Conservation (phyloP, 2,329 filamentous ascomycete genomes). For the Pseudogymnoascus sp. region DNA sequence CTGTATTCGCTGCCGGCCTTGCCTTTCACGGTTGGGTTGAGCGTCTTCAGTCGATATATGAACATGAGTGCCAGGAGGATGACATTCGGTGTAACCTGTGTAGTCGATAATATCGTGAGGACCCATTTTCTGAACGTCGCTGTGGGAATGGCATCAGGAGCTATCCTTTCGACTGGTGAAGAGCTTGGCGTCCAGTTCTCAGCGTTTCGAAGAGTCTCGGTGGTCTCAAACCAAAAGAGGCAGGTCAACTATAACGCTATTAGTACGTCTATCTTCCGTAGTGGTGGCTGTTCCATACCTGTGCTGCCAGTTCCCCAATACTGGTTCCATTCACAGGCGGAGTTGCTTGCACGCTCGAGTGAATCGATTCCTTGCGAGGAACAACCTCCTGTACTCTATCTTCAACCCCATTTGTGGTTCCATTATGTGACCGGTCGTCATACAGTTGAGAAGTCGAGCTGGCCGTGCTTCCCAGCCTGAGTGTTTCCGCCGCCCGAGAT, state of each 20-base stretch:
- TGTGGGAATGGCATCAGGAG: slow-evolving; percentile 64
- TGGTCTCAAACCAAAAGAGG: slow-evolving; percentile 94
- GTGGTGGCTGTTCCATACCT: slow-evolving; percentile 43
- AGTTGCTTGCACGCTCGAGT: slow-evolving; percentile 54
- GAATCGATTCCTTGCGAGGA: slow-evolving; percentile 20
- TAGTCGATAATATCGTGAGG: slow-evolving; percentile 79
- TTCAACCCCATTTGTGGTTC: neutral
- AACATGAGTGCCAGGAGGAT: slow-evolving; percentile 84
- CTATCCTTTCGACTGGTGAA: slow-evolving; percentile 46
- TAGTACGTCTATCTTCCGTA: slow-evolving; percentile 13
- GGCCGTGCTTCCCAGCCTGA: slow-evolving; percentile 13
- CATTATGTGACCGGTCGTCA: slow-evolving; percentile 2
- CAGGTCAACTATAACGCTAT: slow-evolving; percentile 65
- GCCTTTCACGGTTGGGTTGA: slow-evolving; percentile 81
- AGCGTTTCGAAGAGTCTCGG: slow-evolving; percentile 66
- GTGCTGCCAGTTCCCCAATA: slow-evolving; percentile 73
- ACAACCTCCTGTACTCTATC: slow-evolving; percentile 19
- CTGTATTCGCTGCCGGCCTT: slow-evolving; percentile 90
- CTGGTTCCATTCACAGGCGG: slow-evolving; percentile 69
- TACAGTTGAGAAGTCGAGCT: slow-evolving; percentile 12
- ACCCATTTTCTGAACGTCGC: slow-evolving; percentile 91
- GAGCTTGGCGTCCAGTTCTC: slow-evolving; percentile 39
- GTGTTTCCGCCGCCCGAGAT: slow-evolving; percentile 17
- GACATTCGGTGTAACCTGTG: slow-evolving; percentile 93
- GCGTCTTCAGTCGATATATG: slow-evolving; percentile 84